Base-by-base conservation (phyloP, 1,284 basidiomycete genomes). In the Pulchroboletus neoregius region DNA sequence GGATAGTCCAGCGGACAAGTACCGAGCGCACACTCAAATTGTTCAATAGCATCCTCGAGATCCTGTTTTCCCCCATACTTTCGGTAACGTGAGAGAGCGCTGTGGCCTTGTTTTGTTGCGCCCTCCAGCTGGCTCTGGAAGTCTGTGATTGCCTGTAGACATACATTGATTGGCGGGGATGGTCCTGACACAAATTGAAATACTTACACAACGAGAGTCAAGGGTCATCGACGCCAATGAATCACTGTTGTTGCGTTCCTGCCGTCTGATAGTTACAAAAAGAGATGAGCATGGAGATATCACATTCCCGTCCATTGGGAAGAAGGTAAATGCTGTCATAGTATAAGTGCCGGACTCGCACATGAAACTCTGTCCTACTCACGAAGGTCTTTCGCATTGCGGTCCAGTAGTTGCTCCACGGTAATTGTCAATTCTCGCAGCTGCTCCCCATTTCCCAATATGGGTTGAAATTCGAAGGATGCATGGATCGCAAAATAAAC, bases 381-480 rank as follows among this genome's bases (percentile, higher is more conserved):
- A 48, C 46, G 18, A 39, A 39, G 0, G 2, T 26, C 10, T 1
- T 11, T 48, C 13, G 10, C 16, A 9, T 37, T 48, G 23, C 18
- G 16, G 6, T 52, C 27, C 9, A 55, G 16, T 4, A 53, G 22
- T 8, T 53, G 23, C 8, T 27, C 22, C 6, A 52, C 35, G 6
- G 44, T 33, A 15, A 35, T 30, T 6, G 20, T 11, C 11, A 40
- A 20, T 13, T 27, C 15, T 20, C 38, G 35, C 9, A 57, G 39
- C 13, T 30, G 28, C 22, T 57, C 38, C 22, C 53, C 55, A 2
- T 28, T 10, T 15, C 55, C 54, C n/a, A 55, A 20, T 42, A 36
- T 45, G n/a, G 52, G 48, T 18, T 39, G 41, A 9, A 45, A 38
- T 32, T 58, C 48, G 11, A 31, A 31, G 2, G 55, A 50, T 26